Evolutionary conservation across 345 rosid genomes (phyloP).

Genomic region (Moricandia arvensis): DNA sequence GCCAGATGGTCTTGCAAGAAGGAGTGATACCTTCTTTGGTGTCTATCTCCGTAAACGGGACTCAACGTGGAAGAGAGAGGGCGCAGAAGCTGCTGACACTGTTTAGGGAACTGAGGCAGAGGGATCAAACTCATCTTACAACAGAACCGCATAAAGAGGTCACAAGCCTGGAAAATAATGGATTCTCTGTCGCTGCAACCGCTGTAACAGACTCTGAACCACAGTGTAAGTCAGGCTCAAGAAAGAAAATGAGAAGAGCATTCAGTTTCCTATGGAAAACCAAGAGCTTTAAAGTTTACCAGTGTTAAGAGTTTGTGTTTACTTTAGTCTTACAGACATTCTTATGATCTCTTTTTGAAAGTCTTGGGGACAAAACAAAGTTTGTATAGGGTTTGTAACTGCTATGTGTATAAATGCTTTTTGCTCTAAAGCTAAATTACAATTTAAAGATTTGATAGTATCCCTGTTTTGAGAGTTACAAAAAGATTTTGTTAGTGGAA

Average conservation of each 20-base stretch:
- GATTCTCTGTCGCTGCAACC: conserved; percentile 27
- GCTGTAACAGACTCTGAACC: conserved; percentile 59
- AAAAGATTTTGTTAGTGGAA: not conserved
- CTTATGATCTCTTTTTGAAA: conserved; percentile 27
- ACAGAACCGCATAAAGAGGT: conserved; percentile 31
- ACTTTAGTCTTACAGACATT: not conserved
- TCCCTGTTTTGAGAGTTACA: not conserved
- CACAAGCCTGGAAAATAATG: conserved; percentile 35
- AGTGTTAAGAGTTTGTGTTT: conserved; percentile 40
- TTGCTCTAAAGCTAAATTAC: not conserved
- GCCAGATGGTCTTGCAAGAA: conserved; percentile 86
- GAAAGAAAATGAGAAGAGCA: conserved; percentile 76
- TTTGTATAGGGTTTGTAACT: conserved; percentile 22
- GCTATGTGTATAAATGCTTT: not conserved
- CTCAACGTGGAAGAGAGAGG: conserved; percentile 73
- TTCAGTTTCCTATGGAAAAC: conserved; percentile 78
- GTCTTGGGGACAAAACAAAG: conserved; percentile 17
- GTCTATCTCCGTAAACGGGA: conserved; percentile 84
- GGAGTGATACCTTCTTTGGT: conserved; percentile 97
- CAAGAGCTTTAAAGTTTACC: conserved; percentile 76
- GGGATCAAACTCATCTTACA: conserved; percentile 49
- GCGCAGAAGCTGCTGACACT: conserved; percentile 82
- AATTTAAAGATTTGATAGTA: not conserved
- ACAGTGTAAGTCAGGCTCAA: conserved; percentile 63
- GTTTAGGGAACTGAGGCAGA: conserved; percentile 86